Percentiles rank a stretch among this genome's conserved stretches.
These are phyloP conservation scores for Populus alba DNA, from an alignment of 345 rosid species.

Conservation along the genomic window DNA sequence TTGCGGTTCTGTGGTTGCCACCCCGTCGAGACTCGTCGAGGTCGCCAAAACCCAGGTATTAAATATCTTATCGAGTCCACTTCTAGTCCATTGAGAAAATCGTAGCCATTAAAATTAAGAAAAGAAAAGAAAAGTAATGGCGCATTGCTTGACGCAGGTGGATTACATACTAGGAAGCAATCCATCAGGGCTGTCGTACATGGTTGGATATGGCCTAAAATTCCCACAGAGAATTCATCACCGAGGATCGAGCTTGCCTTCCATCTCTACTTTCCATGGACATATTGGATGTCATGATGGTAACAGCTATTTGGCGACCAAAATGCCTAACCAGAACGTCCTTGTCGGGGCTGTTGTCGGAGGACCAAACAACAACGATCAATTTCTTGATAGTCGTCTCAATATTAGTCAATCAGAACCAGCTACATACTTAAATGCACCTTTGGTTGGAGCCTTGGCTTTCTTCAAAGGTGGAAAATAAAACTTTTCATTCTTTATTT, in stretches of 20 bases:
- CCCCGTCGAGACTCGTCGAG: conserved; percentile 31
- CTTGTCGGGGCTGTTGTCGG: conserved; percentile 19
- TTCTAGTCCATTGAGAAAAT: neutral
- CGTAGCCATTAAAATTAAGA: neutral
- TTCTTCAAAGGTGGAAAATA: conserved; percentile 4
- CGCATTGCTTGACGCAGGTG: conserved; percentile 9
- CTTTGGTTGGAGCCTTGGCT: conserved; percentile 12
- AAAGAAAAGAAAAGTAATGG: too few species aligned
- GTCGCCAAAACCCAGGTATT: conserved; percentile 48
- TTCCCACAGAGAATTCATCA: conserved; percentile 25
- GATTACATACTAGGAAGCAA: conserved; percentile 29
- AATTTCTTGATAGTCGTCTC: conserved; percentile 1
- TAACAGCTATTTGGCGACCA: neutral
- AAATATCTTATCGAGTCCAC: neutral
- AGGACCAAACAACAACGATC: conserved; percentile 17
- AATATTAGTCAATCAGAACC: conserved; percentile 14
- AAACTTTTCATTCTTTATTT: too few species aligned
- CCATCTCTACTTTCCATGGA: neutral
- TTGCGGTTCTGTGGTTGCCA: conserved; percentile 32
- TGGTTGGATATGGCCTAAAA: conserved; percentile 30
- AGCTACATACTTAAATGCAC: conserved; percentile 14
- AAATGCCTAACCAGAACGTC: neutral
- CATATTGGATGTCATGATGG: conserved; percentile 11
- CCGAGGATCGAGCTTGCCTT: conserved; percentile 23
- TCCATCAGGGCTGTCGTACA: conserved; percentile 26